These are phyloP conservation scores for Dipsacomyces acuminosporus DNA, from an alignment of 371 early-diverging fungal species.

Conservation along the genomic window DNA sequence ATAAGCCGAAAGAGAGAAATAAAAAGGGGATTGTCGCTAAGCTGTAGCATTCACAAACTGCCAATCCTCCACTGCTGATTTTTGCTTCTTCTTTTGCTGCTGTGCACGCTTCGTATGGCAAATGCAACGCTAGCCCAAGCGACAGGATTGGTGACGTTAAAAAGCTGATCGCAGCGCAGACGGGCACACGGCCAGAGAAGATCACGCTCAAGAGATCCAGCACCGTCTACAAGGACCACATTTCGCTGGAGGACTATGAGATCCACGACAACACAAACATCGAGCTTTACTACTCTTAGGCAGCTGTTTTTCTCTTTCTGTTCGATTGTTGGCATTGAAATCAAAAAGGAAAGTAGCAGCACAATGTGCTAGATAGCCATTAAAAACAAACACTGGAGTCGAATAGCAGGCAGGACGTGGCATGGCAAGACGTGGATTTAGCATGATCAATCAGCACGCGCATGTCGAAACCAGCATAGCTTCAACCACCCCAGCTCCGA, in stretches of 20 bases:
- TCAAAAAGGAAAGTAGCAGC: background rate
- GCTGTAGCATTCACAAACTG: no score
- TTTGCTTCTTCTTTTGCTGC: no score
- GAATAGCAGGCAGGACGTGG: no score
- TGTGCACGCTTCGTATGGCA: no score
- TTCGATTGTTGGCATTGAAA: slow-evolving; percentile 1
- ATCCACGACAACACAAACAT: slow-evolving; percentile 89
- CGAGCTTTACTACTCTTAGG: slow-evolving; percentile 71
- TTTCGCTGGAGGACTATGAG: slow-evolving; percentile 90
- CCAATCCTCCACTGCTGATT: no score
- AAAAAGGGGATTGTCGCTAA: no score
- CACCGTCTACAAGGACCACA: slow-evolving; percentile 86
- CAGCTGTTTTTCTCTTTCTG: background rate
- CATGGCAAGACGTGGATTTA: no score
- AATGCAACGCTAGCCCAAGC: slow-evolving; percentile 55
- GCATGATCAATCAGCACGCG: no score
- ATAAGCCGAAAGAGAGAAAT: background rate
- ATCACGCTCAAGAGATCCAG: slow-evolving; percentile 91
- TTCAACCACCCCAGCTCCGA: no score
- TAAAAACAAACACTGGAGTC: no score
- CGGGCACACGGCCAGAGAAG: slow-evolving; percentile 86
- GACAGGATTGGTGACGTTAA: slow-evolving; percentile 91
- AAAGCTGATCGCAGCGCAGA: slow-evolving; percentile 86
- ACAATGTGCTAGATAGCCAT: no score
- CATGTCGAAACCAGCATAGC: no score